Conservation (phyloP, 495 filamentous ascomycete genomes). For the Annulohypoxylon nitens region DNA sequence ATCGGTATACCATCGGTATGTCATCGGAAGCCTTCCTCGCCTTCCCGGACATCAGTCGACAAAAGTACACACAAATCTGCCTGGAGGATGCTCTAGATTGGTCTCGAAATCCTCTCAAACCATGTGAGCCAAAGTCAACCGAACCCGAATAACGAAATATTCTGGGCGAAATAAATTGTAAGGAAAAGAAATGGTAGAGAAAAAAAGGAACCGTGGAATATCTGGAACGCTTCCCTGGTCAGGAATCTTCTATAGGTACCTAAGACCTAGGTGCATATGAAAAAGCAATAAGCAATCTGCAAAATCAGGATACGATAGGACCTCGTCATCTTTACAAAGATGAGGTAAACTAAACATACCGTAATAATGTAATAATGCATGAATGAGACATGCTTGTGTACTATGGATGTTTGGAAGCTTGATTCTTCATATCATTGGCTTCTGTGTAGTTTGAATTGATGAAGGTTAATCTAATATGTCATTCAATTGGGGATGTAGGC, state of each 20-base stretch:
- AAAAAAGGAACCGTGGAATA: slow-evolving; percentile 11
- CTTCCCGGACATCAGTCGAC: slow-evolving; percentile 18
- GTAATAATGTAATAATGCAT: slow-evolving; percentile 20
- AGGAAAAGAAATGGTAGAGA: slow-evolving; percentile 23
- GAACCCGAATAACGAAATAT: neutral
- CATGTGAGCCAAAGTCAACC: neutral
- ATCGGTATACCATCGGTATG: slow-evolving; percentile 13
- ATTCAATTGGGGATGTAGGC: slow-evolving; percentile 18
- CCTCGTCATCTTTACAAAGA: neutral
- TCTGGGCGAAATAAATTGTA: neutral
- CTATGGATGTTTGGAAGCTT: neutral
- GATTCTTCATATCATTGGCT: slow-evolving; percentile 23
- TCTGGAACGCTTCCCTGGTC: neutral
- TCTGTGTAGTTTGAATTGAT: slow-evolving; percentile 21
- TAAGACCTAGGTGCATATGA: slow-evolving; percentile 2
- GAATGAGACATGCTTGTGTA: slow-evolving; percentile 29
- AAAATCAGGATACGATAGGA: neutral
- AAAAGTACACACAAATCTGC: slow-evolving; percentile 13
- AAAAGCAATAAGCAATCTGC: neutral
- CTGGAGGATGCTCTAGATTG: slow-evolving; percentile 29
- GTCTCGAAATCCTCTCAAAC: slow-evolving; percentile 11
- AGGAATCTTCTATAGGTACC: neutral
- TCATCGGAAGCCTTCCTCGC: slow-evolving; percentile 15
- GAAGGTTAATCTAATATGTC: slow-evolving; percentile 28
- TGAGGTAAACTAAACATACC: slow-evolving; percentile 12